Evolutionary conservation across 2,329 filamentous ascomycete species (phyloP), one percentile per base, ranked within the genome.

Genomic region (Aspergillus japonicus): DNA sequence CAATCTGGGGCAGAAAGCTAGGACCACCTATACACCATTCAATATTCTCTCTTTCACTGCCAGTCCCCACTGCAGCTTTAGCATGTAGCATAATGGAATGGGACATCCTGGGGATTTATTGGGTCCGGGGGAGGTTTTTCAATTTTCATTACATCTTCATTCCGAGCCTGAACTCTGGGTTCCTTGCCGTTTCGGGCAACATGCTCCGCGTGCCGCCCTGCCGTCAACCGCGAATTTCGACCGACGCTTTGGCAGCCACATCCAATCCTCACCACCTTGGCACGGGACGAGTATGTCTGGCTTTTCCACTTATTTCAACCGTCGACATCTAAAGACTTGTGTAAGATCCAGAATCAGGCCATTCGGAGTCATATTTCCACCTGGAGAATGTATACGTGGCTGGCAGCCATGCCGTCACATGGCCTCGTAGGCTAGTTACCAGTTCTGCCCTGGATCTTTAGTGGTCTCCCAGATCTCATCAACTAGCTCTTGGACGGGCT

Each of bases 121-220:
- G 39, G 39, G 39, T 44, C 14, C 16, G 1, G 7, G 16, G 39
- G 39, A 7, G 16, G 16, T 12, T n/a, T 44, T 44, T 8, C 16
- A 44, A 19, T 44, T 44, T 44, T 19, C 39, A 44, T 44, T 44
- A 44, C 39, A 44, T 44, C 39, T 6, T 3, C 39, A 44, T 44
- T 44, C 39, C 39, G 3, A n/a, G 6, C 14, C 26, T 47, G 49
- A 31, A 5, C 24, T 42, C n/a, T 10, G 26, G 7, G 26, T 29
- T 29, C 26, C 26, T 26, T 61, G 24, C 59, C 24, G 2, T 3
- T 29, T 49, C 12, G 11, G 51, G 59, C 50, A 50, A 56, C n/a
- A 61, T 52, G 23, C 23, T 52, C 59, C 59, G 56, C 11, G n/a
- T 12, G 6, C 24, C 12, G 23, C 16, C 14, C 39, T 44, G 39